Evolutionary conservation across 345 rosid genomes (phyloP), one percentile per base, ranked within the genome.

Genomic region (Adansonia digitata): DNA sequence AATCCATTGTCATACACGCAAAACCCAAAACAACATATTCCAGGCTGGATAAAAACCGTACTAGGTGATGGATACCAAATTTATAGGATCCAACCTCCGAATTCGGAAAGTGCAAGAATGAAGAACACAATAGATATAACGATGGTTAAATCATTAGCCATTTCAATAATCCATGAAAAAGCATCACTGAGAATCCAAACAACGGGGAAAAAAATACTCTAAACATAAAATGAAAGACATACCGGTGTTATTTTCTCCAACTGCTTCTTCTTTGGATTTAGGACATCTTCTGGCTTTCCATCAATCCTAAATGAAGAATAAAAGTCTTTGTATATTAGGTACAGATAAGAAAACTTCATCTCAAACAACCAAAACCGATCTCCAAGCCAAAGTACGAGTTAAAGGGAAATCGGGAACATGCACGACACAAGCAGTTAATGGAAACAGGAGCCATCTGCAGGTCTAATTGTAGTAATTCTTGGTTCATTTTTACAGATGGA

Each of bases 231-330:
- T 57, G 52, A 29, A 63, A 51, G 12, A 72, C 89, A 42, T 91
- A 93, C 98, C 82, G 89, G 98, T 66, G 97, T 87, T 80, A 95
- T 91, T 84, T 93, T 91, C 81, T 95, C 99, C 78, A 95, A 82
- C 80, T 91, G 97, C 89, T 92, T 94, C 87, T 91, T 94, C 80
- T 95, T 95, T 6, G 97, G 99, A 84, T 95, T 95, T 73, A 92
- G 82, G 53, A 91, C 88, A 60, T 90, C 98, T 85, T 93, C 98
- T n/a, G 98, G 91, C 88, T 92, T 93, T 45, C 98, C 98, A 77
- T 94, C 97, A 61, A 92, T 81, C 90, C 98, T 91, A 67, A 0
- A 86, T 18, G 51, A 83, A 59, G 51, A 45, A 64, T 59, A 35
- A 57, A 27, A 69, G 29, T 14, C 34, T 68, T 46, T 15, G 1